Base-by-base conservation (phyloP, 306 rosid genomes). In the Prinsepia uniflora region DNA sequence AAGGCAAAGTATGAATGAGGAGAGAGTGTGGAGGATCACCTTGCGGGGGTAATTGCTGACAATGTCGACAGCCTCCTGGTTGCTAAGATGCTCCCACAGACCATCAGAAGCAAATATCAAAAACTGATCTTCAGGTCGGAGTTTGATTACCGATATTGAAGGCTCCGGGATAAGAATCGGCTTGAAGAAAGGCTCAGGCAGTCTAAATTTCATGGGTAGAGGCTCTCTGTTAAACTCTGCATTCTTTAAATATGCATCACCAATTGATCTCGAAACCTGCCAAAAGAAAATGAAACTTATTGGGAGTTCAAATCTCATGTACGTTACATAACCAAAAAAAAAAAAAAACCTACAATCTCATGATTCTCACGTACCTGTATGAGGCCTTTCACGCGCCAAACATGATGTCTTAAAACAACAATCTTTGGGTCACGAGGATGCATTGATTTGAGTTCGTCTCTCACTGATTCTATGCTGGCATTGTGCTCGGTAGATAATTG, bases 351-450 rank as follows among this genome's bases (percentile, higher is more conserved):
- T 39, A 24, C 30, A 24, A 24, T 24, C 30, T 24, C 30, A 24
- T 24, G 30, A 24, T 24, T 24, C 30, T 24, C 30, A 24, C 6
- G 17, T 81, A 86, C 94, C 95, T 92, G 98, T 68, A 92, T 92
- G 75, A 92, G 75, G 78, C 98, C 98, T 71, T 92, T 92, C 14
- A 92, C 96, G 1, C 96, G 92, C 98, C 98, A 92, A 79, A 85
- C 95, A 0, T 65, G 82, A 79, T 88, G 92, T 48, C 86, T 87
- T 63, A 76, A 72, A 66, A 83, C 80, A 66, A 92, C 98, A 41
- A 89, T 89, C 47, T 89, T 83, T 12, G 96, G 74, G 78, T 92
- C 98, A 42, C 77, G 63, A 1, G 95, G 87, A 71, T 92, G 95
- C 80, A 66, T 72, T 7, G 78, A 63, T 52, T 81, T 73, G 65